These are phyloP conservation scores for Globisporangium okanoganense DNA, from an alignment of 352 stramenopile genomes.

Conservation along the genomic window DNA sequence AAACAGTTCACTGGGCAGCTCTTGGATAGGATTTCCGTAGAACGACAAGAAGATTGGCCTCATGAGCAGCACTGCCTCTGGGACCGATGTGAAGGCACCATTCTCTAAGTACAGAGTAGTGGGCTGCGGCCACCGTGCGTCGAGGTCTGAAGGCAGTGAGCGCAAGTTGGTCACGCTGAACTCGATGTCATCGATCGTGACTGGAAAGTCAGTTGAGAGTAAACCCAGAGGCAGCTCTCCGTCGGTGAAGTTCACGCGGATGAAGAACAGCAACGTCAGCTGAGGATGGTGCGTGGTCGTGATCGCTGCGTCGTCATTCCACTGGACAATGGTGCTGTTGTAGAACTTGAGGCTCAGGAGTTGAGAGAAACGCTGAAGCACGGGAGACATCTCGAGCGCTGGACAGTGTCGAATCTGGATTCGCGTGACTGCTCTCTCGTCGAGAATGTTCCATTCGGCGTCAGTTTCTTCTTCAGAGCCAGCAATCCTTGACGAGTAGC, in stretches of 20 bases:
- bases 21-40: not conserved
- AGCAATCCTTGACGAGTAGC: not conserved
- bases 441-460: not conserved
- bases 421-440: not conserved
- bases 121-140: not conserved
- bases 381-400: not conserved
- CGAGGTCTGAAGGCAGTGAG: not conserved
- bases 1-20: not conserved
- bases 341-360: not conserved
- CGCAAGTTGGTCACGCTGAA: not conserved
- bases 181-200: not conserved
- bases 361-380: not conserved
- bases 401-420: not conserved
- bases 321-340: not conserved
- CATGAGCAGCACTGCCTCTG: not conserved
- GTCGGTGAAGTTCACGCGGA: not conserved
- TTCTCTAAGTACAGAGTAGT: not conserved
- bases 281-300: not conserved
- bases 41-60: not conserved
- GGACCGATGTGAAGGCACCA: not conserved
- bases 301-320: not conserved
- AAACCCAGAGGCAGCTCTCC: not conserved
- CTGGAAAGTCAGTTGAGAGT: not conserved
- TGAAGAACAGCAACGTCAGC: not conserved
- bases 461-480: not conserved